Conservation (phyloP, 2,329 filamentous ascomycete species). For the Sclerotinia sclerotiorum region DNA sequence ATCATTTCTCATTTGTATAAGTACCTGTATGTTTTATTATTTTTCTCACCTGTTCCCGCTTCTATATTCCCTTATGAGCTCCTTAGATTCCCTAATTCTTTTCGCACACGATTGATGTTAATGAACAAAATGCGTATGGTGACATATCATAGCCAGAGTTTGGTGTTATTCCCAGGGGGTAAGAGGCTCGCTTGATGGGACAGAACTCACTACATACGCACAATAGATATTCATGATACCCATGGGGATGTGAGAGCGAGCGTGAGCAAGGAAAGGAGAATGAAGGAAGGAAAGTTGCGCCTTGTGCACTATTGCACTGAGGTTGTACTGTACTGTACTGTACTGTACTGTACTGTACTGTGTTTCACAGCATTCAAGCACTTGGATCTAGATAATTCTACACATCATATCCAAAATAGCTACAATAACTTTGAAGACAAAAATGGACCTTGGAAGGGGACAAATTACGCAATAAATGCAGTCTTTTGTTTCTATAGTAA, state of each 20-base stretch:
- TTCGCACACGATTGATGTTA: constrained; percentile 15
- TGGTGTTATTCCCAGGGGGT: neutral
- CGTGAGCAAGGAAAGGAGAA: neutral
- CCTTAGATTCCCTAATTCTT: neutral
- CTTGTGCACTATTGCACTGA: constrained; percentile 18
- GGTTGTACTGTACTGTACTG: constrained; percentile 3
- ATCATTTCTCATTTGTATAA: constrained; percentile 10
- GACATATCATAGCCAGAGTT: constrained; percentile 2
- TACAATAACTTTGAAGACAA: neutral
- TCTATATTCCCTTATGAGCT: neutral
- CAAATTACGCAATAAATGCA: too few relatives aligned
- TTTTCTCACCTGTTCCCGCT: constrained; percentile 1
- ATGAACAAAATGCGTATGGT: constrained; percentile 19
- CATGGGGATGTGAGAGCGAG: neutral
- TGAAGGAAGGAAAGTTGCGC: neutral
- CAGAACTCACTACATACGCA: constrained; percentile 8
- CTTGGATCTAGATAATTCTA: constrained; percentile 9
- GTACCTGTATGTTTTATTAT: neutral
- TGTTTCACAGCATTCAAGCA: constrained; percentile 8
- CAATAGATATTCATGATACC: constrained; percentile 20
- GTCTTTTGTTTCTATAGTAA: neutral
- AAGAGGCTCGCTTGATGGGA: constrained; percentile 4
- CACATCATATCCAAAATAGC: neutral
- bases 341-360: constrained; percentile 2
- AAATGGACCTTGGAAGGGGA: neutral